Base-by-base conservation (phyloP, 306 rosid genomes). In the Glycine tomentella region DNA sequence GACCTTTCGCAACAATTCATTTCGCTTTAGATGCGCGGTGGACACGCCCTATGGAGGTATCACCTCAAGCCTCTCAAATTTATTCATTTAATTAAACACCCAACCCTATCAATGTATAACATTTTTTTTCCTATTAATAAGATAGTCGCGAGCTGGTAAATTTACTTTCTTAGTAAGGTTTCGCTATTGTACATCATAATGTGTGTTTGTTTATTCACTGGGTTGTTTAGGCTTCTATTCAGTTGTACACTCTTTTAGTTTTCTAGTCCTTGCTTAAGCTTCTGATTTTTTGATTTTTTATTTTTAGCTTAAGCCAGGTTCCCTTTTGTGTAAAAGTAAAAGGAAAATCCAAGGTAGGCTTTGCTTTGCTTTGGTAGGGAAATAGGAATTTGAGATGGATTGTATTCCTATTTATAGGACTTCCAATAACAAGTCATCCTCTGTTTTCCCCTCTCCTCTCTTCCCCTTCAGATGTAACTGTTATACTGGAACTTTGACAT, bases 31-130 rank as follows among this genome's bases (percentile, higher is more conserved):
- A 68, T 95, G 99, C 83, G 86, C 94, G 11, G 86, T 90, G 53
- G 98, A 90, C 80, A 14, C 97, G 40, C 97, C 98, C 5, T 86
- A 86, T 34, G 98, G 82, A 89, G 99, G 98, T 95, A 81, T 57
- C 72, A 48, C 17, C 38, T 0, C 3, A 66, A 66, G 3, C 31
- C 51, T n/a, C 0, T 67, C 72, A 16, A 15, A 8, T 65, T 59
- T 20, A 20, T 72, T 57, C 51, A 6, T 69, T 45, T 58, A 31
- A 10, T 45, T 53, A 17, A 42, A 1, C 25, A 14, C 6, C 4
- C 20, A 33, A 42, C 33, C 53, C 34, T 38, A 38, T 38, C 6
- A 38, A 38, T 38, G 5, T 38, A 38, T 4, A 38, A 38, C 44
- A 38, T 44, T 38, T 55, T 49, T n/a, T 65, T 36, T 36, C 5